Evolutionary conservation across 2,329 filamentous ascomycete species (phyloP), one percentile per base, ranked within the genome.

Genomic region (Macrophomina tecta): DNA sequence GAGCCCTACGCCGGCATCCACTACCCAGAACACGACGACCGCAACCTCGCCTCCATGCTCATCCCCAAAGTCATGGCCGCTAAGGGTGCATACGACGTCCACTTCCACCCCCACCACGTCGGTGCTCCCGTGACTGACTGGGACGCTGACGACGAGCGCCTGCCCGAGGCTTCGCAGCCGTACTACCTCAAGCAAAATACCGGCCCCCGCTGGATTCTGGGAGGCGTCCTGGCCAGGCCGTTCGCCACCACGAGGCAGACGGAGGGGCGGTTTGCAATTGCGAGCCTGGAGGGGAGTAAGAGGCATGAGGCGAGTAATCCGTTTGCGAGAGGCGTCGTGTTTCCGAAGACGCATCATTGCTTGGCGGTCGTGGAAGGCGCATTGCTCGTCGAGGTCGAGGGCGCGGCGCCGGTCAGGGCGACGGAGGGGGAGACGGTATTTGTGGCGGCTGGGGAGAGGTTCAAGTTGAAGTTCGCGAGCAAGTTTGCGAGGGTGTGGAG

Each of bases 21-120:
- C 18, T 80, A 85, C 16, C 85, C 86, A 0, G 82, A 85, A 61
- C 73, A 77, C 42, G 86, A 88, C 71, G 71, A 81, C n/a, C 82
- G 86, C 1, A 82, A 86, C 69, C 75, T 86, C 2, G 81, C 81
- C 52, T 78, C 82, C 30, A 74, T 84, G 0, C 71, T 87, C 38
- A 82, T 87, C 30, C 84, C 84, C 16, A 51, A 85, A 72, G 77
- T 88, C 34, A 86, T 85, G 77, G 82, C 83, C 0, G 86, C 85
- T 7, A 82, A 30, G 23, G 83, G 85, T 49, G 78, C 82, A 14
- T 87, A 84, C 71, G 86, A 88, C 69, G 85, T 88, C 63, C 77
- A 86, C 2, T 86, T 85, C 61, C 79, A 80, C 56, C 80, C 81
- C 4, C 78, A 85, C 62, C 83, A 85, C 68, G 67, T 80, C 40